Base-by-base conservation (phyloP, 2,329 filamentous ascomycete genomes). In the Plenodomus lindquistii region DNA sequence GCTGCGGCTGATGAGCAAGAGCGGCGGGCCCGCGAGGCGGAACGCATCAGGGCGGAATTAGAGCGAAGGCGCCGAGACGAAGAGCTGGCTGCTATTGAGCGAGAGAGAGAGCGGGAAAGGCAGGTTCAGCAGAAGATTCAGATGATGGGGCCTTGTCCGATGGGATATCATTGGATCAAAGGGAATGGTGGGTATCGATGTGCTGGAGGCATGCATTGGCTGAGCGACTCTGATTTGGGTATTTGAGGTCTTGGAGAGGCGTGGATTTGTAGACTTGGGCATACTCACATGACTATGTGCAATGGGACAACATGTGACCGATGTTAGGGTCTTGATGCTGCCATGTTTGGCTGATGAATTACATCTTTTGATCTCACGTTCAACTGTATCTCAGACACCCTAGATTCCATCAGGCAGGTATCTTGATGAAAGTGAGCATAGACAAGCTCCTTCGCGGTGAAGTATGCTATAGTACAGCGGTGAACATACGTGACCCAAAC, bases 161-260 rank as follows among this genome's bases (percentile, higher is more conserved):
- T 45, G 16, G 87, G 86, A 0, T 90, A 40, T 60, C 44, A 48
- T 0, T 91, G 87, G 87, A 82, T 87, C 20, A 82, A 81, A 57
- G 79, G 85, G 59, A 35, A 2, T 1, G 62, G 59, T 1, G 86
- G 86, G 0, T 90, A 83, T 66, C 67, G 84, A 4, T 89, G 87
- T 70, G 77, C 77, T 0, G 86, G 80, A 0, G 86, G 86, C 0
- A 62, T 60, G 2, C 86, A 89, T 70, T 87, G 62, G 48, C 69
- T 85, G 16, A 60, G 60, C 2, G 71, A 83, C 60, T 63, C 29
- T 7, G 37, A 48, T 27, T 24, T 67, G 19, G 54, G 54, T 21
- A 9, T 46, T 29, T 49, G 18, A 49, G 22, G 31, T 24, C 22
- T 24, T 24, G 22, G 22, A 24, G 11, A 24, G 5, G 22, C 11